Evolutionary conservation across 1,139 yeast genomes (phyloP).

Genomic region (Kluyveromyces sp.): DNA sequence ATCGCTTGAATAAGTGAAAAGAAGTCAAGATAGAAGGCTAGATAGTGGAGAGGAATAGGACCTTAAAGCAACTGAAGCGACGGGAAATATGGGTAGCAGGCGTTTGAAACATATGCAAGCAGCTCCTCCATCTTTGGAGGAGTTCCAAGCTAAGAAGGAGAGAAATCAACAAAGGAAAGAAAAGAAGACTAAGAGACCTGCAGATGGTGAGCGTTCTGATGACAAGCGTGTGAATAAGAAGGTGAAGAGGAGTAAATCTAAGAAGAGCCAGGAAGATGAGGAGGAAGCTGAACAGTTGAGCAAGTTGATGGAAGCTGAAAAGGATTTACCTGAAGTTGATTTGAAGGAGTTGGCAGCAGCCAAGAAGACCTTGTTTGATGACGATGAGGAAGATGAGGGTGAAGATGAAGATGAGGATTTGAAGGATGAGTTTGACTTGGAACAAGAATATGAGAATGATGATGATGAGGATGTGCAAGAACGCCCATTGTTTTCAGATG

Average conservation of each 20-base stretch:
- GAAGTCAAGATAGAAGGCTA: not conserved
- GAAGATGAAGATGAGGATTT: slow-evolving; percentile 39
- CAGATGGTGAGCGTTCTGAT: slow-evolving; percentile 17
- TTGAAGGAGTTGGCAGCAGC: slow-evolving; percentile 55
- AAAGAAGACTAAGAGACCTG: slow-evolving; percentile 27
- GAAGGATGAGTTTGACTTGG: slow-evolving; percentile 51
- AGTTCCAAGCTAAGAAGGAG: slow-evolving; percentile 56
- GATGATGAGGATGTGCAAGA: slow-evolving; percentile 47
- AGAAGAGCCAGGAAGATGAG: slow-evolving; percentile 24
- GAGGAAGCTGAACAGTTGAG: slow-evolving; percentile 25
- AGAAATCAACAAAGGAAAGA: slow-evolving; percentile 35
- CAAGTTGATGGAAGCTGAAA: slow-evolving; percentile 36
- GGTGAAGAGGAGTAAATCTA: slow-evolving; percentile 13
- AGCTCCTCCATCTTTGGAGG: slow-evolving; percentile 80
- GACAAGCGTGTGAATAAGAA: slow-evolving; percentile 28
- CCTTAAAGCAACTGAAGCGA: too few relatives aligned
- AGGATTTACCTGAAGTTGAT: slow-evolving; percentile 54
- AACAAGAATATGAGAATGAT: slow-evolving; percentile 44
- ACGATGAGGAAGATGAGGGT: slow-evolving; percentile 44
- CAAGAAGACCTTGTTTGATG: slow-evolving; percentile 69
- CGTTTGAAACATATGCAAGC: slow-evolving; percentile 87
- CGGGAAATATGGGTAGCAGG: slow-evolving; percentile 65
- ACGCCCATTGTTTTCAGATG: slow-evolving; percentile 81
- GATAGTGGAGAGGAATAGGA: not conserved
- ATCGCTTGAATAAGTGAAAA: not conserved